phyloP scores from a whole-genome alignment of 441 rosid genomes.

The Erodium texanum region DNA sequence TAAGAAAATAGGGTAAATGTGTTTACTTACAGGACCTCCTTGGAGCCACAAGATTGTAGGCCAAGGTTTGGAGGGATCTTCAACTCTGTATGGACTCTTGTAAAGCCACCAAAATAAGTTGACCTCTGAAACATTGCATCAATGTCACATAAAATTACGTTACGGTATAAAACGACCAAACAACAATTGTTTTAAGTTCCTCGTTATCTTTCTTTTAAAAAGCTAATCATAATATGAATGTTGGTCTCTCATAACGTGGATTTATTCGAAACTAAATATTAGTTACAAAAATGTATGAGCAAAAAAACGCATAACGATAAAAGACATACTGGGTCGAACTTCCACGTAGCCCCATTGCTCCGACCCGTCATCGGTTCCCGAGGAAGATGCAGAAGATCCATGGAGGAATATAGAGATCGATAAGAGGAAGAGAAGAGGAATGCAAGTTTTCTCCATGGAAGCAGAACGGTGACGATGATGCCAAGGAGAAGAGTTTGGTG shows the following conservation, averaged over 20 bases:
- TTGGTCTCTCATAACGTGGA: too few relatives aligned
- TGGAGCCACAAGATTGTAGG: constrained; percentile 34
- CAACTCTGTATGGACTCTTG: constrained; percentile 31
- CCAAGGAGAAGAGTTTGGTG: background rate
- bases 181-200: too few relatives aligned
- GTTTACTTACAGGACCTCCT: constrained; percentile 36
- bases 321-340: constrained; percentile 31
- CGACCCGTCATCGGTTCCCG: constrained; percentile 33
- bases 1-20: background rate
- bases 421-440: constrained; percentile 4
- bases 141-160: background rate
- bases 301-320: background rate
- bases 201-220: too few relatives aligned
- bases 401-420: constrained; percentile 9
- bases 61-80: constrained; percentile 24
- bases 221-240: too few relatives aligned
- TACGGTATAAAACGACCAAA: too few relatives aligned
- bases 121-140: constrained; percentile 16
- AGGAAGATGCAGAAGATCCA: background rate
- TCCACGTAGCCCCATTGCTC: constrained; percentile 38
- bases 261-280: too few relatives aligned
- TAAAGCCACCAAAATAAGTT: constrained; percentile 40
- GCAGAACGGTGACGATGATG: background rate
- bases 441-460: constrained; percentile 16
- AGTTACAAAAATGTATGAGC: too few relatives aligned